phyloP scores from a whole-genome alignment of 108 stramenopile genomes.

The Cyclotella baltica region DNA sequence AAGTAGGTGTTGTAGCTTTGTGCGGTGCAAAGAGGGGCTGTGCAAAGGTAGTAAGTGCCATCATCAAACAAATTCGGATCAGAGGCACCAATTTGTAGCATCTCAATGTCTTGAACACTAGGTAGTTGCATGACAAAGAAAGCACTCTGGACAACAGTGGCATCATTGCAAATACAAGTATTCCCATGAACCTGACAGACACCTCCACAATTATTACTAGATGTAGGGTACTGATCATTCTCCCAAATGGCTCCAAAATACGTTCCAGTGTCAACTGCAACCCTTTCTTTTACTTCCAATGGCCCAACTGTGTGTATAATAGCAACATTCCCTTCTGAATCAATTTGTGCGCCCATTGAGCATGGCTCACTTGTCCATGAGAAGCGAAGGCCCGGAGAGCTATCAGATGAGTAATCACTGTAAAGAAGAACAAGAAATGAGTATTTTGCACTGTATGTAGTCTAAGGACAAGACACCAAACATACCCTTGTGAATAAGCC shows the following conservation, averaged over 20 bases:
- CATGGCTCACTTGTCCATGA: conserved; percentile 63
- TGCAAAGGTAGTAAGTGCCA: conserved; percentile 25
- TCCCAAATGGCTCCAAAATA: conserved; percentile 43
- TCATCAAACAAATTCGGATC: conserved; percentile 19
- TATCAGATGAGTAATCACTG: background rate
- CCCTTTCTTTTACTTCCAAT: conserved; percentile 22
- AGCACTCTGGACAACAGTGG: conserved; percentile 2
- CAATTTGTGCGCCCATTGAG: conserved; percentile 55
- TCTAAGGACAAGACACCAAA: background rate
- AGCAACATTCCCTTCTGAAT: conserved; percentile 53
- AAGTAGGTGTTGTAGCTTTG: conserved; percentile 12
- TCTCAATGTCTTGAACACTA: conserved; percentile 5
- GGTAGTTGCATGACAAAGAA: conserved; percentile 26
- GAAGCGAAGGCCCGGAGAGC: conserved; percentile 42
- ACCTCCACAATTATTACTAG: conserved; percentile 28
- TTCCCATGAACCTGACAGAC: conserved; percentile 25
- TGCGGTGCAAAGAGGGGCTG: conserved; percentile 12
- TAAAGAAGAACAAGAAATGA: background rate
- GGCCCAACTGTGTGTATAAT: conserved; percentile 57
- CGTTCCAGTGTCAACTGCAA: conserved; percentile 21
- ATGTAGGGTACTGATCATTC: conserved; percentile 23
- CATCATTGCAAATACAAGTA: conserved; percentile 30
- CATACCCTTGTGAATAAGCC: conserved; percentile 12
- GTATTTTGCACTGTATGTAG: too few relatives aligned
- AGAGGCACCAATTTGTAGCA: conserved; percentile 30